Percentiles rank a stretch among this genome's conserved stretches.
phyloP scores from a whole-genome alignment of 306 rosid species.

The Abrus pulchellus region DNA sequence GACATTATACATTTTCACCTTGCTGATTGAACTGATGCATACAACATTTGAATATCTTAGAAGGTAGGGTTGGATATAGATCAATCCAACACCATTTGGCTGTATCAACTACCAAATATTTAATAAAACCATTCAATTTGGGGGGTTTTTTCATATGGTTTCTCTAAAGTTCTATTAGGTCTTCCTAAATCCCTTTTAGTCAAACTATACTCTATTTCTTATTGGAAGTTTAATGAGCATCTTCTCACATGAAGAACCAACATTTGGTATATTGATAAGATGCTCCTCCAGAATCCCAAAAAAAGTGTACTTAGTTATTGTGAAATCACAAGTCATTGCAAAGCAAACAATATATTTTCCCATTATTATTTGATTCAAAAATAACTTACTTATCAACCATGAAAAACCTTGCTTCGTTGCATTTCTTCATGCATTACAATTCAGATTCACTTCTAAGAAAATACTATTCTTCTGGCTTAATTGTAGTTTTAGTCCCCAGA shows the following conservation, averaged over 20 bases:
- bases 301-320: neutral
- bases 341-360: neutral
- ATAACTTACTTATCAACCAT: neutral
- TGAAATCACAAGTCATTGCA: neutral
- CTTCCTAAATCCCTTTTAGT: neutral
- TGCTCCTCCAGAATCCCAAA: neutral
- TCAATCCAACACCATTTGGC: neutral
- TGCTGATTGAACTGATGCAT: neutral
- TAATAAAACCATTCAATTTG: neutral
- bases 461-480: too few relatives aligned
- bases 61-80: neutral
- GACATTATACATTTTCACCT: neutral
- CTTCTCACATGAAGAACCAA: neutral
- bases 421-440: too few relatives aligned
- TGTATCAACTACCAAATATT: neutral
- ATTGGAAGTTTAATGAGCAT: neutral
- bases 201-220: neutral
- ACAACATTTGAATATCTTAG: neutral
- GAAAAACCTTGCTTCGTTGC: neutral
- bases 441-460: too few relatives aligned
- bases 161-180: neutral
- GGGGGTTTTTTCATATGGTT: neutral
- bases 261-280: neutral
- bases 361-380: neutral
- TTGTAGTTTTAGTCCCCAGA: too few relatives aligned